These are phyloP conservation scores for Solanum etuberosum DNA, from an alignment of 257 asterid genomes.

Conservation along the genomic window DNA sequence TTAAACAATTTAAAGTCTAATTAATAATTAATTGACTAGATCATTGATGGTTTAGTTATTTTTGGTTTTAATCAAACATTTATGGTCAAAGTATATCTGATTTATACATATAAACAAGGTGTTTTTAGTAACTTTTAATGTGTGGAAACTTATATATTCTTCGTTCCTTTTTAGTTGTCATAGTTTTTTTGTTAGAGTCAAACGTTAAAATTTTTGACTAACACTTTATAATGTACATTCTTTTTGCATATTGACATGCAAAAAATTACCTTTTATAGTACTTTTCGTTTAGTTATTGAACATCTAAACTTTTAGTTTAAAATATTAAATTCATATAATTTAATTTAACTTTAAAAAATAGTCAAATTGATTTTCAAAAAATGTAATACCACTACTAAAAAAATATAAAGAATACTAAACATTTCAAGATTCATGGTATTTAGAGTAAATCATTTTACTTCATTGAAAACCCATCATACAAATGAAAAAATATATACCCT, in stretches of 20 bases:
- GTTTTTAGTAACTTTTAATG: background rate
- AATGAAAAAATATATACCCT: background rate
- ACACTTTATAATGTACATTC: no score
- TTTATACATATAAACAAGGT: background rate
- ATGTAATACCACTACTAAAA: no score
- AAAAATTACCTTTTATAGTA: no score
- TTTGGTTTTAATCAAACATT: background rate
- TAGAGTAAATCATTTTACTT: background rate
- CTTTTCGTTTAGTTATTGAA: no score
- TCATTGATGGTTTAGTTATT: background rate
- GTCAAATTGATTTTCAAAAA: accelerated
- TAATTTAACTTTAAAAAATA: no score
- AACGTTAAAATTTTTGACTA: no score
- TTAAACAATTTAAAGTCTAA: background rate
- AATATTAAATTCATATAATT: no score
- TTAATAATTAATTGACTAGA: background rate
- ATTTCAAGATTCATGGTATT: background rate
- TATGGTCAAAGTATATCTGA: background rate
- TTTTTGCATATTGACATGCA: no score
- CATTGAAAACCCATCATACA: background rate
- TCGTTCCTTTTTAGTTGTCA: no score
- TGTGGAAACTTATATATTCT: background rate
- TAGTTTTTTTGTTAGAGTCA: no score
- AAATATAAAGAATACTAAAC: background rate
- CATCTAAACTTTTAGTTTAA: no score